Evolutionary conservation across 1,139 yeast species (phyloP), one percentile per base, ranked within the genome.

Genomic region (Hemisphaericaspora xylanilytica): DNA sequence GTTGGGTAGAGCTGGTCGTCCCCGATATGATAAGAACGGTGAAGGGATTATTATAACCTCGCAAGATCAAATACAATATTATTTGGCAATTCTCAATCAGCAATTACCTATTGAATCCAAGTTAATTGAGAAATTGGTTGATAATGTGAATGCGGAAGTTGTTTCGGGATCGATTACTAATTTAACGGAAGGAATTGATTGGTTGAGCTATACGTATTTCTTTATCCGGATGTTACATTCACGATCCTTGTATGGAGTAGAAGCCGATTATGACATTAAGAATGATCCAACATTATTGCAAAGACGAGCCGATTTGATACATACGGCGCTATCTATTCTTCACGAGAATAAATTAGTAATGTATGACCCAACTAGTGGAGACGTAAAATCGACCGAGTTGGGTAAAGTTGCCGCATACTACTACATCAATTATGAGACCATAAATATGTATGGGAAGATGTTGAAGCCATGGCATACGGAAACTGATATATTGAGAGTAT

Each of bases 1-100:
- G 97, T 63, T 85, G 21, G 98, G 98, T 32, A 80, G 98, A 65
- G 98, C 98, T 25, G 98, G 98, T 50, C 76, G 98, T 58, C 98
- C 98, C 0, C 73, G 97, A 42, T 92, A 85, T 60, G 98, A 92
- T 59, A 80, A 80, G 25, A 79, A 81, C 53, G 98, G 98, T 54
- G 96, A 88, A 52, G 98, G 98, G 65, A 80, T 92, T 6, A 88
- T 92, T 29, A 88, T 92, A 33, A 92, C 98, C 0, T 75, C 90
- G 0, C 94, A 87, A 46, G 81, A 83, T 14, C 95, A 89, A 52
- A 72, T 92, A 17, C 94, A 87, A 48, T 90, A 89, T 55, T 92
- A 89, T 54, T 70, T 92, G 57, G 95, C 97, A 0, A 75, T 92
- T 18, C 68, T 90, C 49, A 90, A 88, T 57, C 95, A 90, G 48